A percentile compares a stretch with the other conserved stretches of the same genome.
Conservation (phyloP, 768 basidiomycete genomes). For the Trametes maxima region DNA sequence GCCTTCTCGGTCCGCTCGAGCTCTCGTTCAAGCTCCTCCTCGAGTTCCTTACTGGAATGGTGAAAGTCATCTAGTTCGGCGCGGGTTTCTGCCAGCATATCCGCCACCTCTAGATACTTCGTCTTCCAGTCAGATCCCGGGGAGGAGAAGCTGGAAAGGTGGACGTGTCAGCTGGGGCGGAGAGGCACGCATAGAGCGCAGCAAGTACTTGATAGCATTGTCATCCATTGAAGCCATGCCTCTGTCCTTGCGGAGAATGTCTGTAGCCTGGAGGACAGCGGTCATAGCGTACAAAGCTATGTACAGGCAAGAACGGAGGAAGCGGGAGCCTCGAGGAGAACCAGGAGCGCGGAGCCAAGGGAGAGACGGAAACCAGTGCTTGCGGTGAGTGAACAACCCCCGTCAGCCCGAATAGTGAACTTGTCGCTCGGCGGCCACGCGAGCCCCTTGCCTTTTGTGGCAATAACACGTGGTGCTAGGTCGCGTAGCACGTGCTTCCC, state of each 20-base stretch:
- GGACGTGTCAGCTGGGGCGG: conserved; percentile 17
- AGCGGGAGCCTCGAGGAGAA: conserved; percentile 16
- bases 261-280: conserved; percentile 62
- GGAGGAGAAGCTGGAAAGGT: conserved; percentile 53
- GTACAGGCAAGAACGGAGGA: conserved; percentile 21
- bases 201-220: conserved; percentile 56
- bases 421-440: conserved; percentile 29
- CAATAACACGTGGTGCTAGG: conserved; percentile 6
- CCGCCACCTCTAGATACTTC: conserved; percentile 81
- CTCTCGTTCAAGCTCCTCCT: conserved; percentile 92
- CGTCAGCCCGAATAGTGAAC: conserved; percentile 27
- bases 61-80: conserved; percentile 88
- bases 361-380: conserved; percentile 12
- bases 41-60: conserved; percentile 85
- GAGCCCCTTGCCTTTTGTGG: conserved; percentile 25
- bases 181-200: conserved; percentile 21
- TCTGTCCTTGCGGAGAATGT: conserved; percentile 60
- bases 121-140: conserved; percentile 69
- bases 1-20: conserved; percentile 85
- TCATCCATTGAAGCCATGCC: conserved; percentile 66
- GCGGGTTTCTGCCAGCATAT: conserved; percentile 83
- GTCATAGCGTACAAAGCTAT: conserved; percentile 32
- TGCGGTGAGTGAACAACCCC: conserved; percentile 23
- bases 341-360: conserved; percentile 15
- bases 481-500: conserved; percentile 14